Percentiles rank a stretch among this genome's conserved stretches.
Evolutionary conservation across 257 asterid genomes (phyloP).

Genomic region (Ligustrum vulgare): DNA sequence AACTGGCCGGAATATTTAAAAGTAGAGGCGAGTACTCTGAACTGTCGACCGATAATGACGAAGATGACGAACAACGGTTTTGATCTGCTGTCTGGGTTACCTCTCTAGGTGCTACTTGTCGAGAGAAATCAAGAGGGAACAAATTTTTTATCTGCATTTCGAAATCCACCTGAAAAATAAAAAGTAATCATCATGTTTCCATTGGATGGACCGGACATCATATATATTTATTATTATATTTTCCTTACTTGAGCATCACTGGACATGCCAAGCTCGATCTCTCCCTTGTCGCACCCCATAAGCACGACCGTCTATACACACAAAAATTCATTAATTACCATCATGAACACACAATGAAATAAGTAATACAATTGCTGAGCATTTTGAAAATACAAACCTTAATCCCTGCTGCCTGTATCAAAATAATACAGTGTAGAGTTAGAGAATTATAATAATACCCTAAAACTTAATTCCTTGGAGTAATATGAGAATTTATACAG

Average conservation of each 20-base stretch:
- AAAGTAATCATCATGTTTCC: no score
- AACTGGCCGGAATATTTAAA: conserved; percentile 32
- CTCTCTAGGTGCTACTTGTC: conserved; percentile 16
- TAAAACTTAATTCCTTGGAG: background rate
- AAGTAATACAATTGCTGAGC: background rate
- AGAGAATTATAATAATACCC: background rate
- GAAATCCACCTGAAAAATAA: conserved; percentile 46
- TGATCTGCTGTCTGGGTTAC: conserved; percentile 29
- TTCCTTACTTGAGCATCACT: conserved; percentile 43
- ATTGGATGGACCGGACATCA: background rate
- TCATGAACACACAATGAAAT: background rate
- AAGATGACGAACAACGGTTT: conserved; percentile 57
- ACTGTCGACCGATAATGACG: conserved; percentile 73
- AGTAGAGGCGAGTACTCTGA: conserved; percentile 49
- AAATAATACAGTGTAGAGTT: background rate
- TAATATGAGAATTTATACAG: background rate
- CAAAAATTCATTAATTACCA: background rate
- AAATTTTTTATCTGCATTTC: conserved; percentile 49
- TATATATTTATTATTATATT: background rate
- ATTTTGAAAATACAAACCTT: conserved; percentile 47
- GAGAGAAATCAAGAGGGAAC: conserved; percentile 40
- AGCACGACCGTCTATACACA: conserved; percentile 50
- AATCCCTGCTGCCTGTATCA: conserved; percentile 76
- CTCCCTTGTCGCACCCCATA: conserved; percentile 76
- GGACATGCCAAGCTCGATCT: conserved; percentile 74